phyloP scores from a whole-genome alignment of 139 green algal genomes.

The Tetraselmis striata region DNA sequence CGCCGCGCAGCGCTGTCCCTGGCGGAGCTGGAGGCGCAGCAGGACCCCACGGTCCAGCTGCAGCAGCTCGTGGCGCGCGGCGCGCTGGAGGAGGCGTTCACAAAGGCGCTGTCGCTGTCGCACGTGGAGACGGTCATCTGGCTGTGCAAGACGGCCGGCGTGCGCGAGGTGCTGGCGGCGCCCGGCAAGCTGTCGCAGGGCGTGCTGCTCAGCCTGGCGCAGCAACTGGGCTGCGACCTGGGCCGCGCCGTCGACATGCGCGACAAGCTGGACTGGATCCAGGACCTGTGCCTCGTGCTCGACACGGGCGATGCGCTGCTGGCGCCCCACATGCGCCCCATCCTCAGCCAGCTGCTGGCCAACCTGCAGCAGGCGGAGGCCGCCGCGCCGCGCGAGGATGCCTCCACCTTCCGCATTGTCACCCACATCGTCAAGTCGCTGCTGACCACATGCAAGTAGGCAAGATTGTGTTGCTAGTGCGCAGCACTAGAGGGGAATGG shows the following conservation, averaged over 20 bases:
- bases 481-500: no score
- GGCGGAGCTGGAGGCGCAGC: slow-evolving; percentile 32
- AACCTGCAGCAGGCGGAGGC: not conserved
- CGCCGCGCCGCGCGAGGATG: not conserved
- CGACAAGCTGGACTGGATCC: slow-evolving; percentile 69
- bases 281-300: slow-evolving; percentile 44
- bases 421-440: slow-evolving; percentile 14
- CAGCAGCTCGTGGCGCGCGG: slow-evolving; percentile 13
- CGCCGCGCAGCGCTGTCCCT: slow-evolving; percentile 4
- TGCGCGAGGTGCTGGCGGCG: slow-evolving; percentile 14
- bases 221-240: slow-evolving; percentile 69
- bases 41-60: slow-evolving; percentile 37
- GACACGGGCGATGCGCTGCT: slow-evolving; percentile 51
- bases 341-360: slow-evolving; percentile 11
- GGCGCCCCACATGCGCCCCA: slow-evolving; percentile 45
- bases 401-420: not conserved
- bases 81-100: slow-evolving; percentile 51
- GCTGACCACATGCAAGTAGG: slow-evolving; percentile 1
- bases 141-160: slow-evolving; percentile 48
- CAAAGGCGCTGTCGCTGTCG: slow-evolving; percentile 34
- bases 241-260: slow-evolving; percentile 13
- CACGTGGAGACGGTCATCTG: slow-evolving; percentile 63
- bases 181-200: slow-evolving; percentile 51
- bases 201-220: slow-evolving; percentile 65
- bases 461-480: no score